These are phyloP conservation scores for Brassica carinata DNA, from an alignment of 345 rosid genomes.

Conservation along the genomic window DNA sequence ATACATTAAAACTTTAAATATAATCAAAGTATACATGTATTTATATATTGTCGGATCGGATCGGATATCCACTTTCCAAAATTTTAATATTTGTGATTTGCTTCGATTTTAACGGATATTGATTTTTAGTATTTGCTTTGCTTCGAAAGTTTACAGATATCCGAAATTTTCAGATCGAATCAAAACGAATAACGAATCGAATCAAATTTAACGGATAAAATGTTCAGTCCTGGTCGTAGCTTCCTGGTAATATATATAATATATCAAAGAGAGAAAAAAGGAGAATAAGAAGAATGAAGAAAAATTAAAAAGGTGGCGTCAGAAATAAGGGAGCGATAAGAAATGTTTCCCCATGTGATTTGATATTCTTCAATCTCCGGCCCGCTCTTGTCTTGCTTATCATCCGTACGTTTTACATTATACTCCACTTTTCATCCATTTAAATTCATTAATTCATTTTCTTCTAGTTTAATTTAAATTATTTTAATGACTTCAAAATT, in stretches of 20 bases:
- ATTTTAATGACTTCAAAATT: neutral
- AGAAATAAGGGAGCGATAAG: slow-evolving; percentile 29
- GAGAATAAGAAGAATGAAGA: neutral
- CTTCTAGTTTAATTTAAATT: slow-evolving; percentile 13
- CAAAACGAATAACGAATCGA: too few species aligned
- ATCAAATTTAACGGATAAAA: too few species aligned
- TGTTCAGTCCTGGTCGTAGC: neutral
- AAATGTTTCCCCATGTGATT: slow-evolving; percentile 39
- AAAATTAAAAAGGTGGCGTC: slow-evolving; percentile 27
- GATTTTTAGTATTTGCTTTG: too few species aligned
- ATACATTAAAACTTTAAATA: too few species aligned
- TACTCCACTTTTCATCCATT: slow-evolving; percentile 38
- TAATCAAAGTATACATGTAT: too few species aligned
- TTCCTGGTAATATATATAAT: neutral
- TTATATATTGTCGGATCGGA: too few species aligned
- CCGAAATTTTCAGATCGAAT: too few species aligned
- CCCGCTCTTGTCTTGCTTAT: slow-evolving; percentile 43
- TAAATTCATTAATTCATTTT: neutral
- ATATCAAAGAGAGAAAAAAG: too few species aligned
- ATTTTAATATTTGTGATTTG: too few species aligned
- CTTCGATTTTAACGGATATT: too few species aligned
- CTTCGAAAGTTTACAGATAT: too few species aligned
- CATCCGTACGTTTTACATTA: slow-evolving; percentile 48
- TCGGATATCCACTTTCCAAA: too few species aligned
- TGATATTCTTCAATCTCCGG: slow-evolving; percentile 34